Conservation (phyloP, 129 eudicot species). For the Helianthus tuberosus region DNA sequence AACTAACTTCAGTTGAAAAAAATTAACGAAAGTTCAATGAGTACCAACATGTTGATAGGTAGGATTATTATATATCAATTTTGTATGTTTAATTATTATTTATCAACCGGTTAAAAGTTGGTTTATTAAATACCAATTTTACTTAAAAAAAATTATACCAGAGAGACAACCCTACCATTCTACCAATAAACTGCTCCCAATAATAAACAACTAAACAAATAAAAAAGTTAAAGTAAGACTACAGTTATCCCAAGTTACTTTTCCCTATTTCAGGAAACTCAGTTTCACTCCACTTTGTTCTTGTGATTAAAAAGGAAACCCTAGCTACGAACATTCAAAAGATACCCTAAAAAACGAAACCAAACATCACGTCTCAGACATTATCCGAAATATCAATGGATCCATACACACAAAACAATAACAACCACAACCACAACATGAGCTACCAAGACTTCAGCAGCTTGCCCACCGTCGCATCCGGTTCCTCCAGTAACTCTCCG, state of each 20-base stretch:
- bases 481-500: slow-evolving; percentile 35
- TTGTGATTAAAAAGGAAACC: slow-evolving; percentile 30
- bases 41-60: no score
- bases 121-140: no score
- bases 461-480: slow-evolving; percentile 24
- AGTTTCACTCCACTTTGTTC: slow-evolving; percentile 17
- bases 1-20: no score
- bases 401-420: slow-evolving; percentile 17
- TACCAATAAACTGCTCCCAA: neutral
- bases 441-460: slow-evolving; percentile 16
- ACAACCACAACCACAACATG: neutral
- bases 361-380: slow-evolving; percentile 27
- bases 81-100: no score
- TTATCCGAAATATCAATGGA: slow-evolving; percentile 38
- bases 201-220: slow-evolving; percentile 1
- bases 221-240: slow-evolving; percentile 18
- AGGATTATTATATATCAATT: no score
- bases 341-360: slow-evolving; percentile 13
- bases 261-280: slow-evolving; percentile 24
- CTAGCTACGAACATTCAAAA: slow-evolving; percentile 20
- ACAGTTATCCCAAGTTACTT: slow-evolving; percentile 7
- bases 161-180: neutral
- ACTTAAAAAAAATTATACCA: neutral
- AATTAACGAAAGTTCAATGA: no score
- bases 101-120: no score